Evolutionary conservation across 345 rosid species (phyloP), one percentile per base, ranked within the genome.

Genomic region (Eucalyptus curtisii): DNA sequence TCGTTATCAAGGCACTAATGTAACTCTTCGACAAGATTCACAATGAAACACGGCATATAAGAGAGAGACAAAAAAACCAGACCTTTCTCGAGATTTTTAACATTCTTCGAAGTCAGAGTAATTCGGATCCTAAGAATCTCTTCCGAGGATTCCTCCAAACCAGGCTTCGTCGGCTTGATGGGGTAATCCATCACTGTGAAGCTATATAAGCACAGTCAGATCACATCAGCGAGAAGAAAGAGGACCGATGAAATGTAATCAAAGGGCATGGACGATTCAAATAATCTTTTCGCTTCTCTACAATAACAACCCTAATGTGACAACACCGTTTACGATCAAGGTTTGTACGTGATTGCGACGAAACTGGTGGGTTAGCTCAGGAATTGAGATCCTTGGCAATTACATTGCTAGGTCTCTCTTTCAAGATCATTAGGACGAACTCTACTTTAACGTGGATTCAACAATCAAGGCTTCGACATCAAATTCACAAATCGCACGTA

Each of bases 41-140:
- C 3, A 24, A 30, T 8, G 57, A 85, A 48, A 85, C 24, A 22
- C 16, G 8, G 30, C 22, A 49, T 11, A 85, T 5, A 19, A 33
- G 44, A 40, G 20, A 49, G 57, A 49, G 57, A 9, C 27, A 20
- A 20, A n/a, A 53, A 17, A 24, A 14, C 61, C 30, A 25, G 12
- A 86, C 88, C 90, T 86, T 89, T 89, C 86, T 89, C 86, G 6
- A 89, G 90, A 86, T 89, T 89, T 52, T 89, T 89, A 37, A 89
- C 90, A 53, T 89, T 89, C 88, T 89, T 86, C 2, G 90, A 89
- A 42, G 90, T 68, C 5, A 86, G 53, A 55, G 90, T 86, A 88
- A 86, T 89, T 45, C 88, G 53, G 27, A 89, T 79, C 86, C 45
- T 86, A 86, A 71, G 88, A 44, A 89, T 68, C 90, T 61, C 68